Evolutionary conservation across 2,329 filamentous ascomycete species (phyloP).

Genomic region (Neonectria neomacrospora): DNA sequence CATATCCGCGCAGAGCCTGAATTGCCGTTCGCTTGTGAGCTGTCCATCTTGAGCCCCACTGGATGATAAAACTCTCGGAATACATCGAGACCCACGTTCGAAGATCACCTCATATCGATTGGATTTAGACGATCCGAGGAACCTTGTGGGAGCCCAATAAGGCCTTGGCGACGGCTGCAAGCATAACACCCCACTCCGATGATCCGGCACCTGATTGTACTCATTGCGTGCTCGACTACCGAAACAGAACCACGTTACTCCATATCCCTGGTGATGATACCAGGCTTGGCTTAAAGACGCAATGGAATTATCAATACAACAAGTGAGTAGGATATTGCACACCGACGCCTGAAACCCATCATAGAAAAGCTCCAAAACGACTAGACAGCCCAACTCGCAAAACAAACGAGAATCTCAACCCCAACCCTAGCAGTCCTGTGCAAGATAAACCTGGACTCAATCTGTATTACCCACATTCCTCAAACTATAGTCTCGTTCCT

Average conservation of each 20-base stretch:
- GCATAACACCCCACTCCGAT: slow-evolving; percentile 17
- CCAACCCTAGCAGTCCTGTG: background rate
- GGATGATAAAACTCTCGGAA: slow-evolving; percentile 19
- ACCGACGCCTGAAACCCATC: slow-evolving; percentile 6
- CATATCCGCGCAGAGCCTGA: background rate
- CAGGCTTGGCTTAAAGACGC: background rate
- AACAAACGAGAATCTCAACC: background rate
- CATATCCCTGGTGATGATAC: background rate
- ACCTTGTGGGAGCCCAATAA: slow-evolving; percentile 8
- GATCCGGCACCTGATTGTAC: slow-evolving; percentile 10
- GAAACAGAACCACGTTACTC: background rate
- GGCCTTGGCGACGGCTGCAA: slow-evolving; percentile 13
- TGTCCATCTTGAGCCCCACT: background rate
- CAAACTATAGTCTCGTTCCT: background rate
- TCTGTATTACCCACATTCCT: background rate
- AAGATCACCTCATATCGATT: slow-evolving; percentile 44
- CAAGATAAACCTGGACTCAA: background rate
- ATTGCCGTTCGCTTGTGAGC: slow-evolving; percentile 28
- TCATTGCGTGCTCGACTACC: background rate
- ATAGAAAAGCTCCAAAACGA: background rate
- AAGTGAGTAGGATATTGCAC: slow-evolving; percentile 13
- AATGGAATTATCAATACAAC: slow-evolving; percentile 3
- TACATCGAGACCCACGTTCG: slow-evolving; percentile 30
- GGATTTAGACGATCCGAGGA: slow-evolving; percentile 22
- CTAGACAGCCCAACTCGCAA: background rate